Percentiles rank a stretch among this genome's conserved stretches.
phyloP scores from a whole-genome alignment of 345 rosid species.

The Mangifera indica region DNA sequence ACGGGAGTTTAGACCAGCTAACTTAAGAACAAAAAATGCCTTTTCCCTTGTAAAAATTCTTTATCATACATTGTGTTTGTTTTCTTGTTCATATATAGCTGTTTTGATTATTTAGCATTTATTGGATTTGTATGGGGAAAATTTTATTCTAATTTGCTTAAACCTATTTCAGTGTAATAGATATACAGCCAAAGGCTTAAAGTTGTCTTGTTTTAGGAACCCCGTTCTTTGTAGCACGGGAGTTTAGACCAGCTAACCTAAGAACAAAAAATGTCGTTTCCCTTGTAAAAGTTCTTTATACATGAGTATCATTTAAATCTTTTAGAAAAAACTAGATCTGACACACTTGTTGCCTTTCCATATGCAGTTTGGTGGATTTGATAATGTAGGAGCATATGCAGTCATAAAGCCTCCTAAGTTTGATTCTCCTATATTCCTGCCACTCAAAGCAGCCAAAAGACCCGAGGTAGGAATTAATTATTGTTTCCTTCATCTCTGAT shows the following conservation, averaged over 20 bases:
- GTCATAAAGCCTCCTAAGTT: constrained; percentile 41
- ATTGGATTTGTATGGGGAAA: background rate
- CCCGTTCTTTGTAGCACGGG: too few relatives aligned
- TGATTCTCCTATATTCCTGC: constrained; percentile 35
- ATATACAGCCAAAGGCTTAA: too few relatives aligned
- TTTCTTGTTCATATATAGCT: background rate
- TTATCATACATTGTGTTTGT: background rate
- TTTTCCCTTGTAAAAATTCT: background rate
- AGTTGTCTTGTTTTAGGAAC: too few relatives aligned
- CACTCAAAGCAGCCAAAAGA: constrained; percentile 34
- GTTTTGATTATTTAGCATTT: background rate
- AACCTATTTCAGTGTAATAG: background rate
- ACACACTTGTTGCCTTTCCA: background rate
- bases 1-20: too few relatives aligned
- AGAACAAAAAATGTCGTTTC: too few relatives aligned
- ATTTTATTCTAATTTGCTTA: background rate
- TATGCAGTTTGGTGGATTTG: constrained; percentile 34
- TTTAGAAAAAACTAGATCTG: constrained; percentile 5
- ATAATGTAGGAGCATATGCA: constrained; percentile 43
- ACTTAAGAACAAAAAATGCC: too few relatives aligned
- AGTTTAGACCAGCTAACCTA: too few relatives aligned
- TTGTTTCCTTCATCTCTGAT: background rate
- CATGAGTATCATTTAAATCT: background rate
- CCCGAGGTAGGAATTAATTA: constrained; percentile 23
- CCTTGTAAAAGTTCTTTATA: too few relatives aligned